phyloP scores from a whole-genome alignment of 257 asterid species.

The Solanum pennellii region DNA sequence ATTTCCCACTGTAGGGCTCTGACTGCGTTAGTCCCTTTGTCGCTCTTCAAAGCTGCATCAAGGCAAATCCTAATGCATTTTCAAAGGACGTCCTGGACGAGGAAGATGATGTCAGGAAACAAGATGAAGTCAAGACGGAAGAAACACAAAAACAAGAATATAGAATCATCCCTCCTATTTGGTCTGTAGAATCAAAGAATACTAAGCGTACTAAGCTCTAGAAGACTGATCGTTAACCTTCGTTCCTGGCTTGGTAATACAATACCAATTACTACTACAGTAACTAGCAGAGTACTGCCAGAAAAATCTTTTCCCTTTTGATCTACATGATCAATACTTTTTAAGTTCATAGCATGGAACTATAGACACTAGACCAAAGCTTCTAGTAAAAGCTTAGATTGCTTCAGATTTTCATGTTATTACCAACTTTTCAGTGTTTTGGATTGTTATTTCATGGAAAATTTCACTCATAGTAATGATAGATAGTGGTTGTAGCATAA shows the following conservation, averaged over 20 bases:
- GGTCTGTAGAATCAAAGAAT: slow-evolving; percentile 46
- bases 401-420: not conserved
- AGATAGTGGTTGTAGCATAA: not conserved
- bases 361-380: not conserved
- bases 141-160: slow-evolving; percentile 31
- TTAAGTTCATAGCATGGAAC: not conserved
- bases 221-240: not conserved
- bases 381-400: not conserved
- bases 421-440: not conserved
- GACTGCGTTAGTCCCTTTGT: slow-evolving; percentile 79
- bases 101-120: slow-evolving; percentile 6
- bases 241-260: not conserved
- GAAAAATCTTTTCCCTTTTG: not conserved
- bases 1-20: slow-evolving; percentile 29
- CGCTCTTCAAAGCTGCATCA: slow-evolving; percentile 78
- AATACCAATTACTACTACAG: not conserved
- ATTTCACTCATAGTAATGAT: not conserved
- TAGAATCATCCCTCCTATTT: slow-evolving; percentile 52
- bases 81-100: slow-evolving; percentile 59
- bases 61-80: slow-evolving; percentile 72
- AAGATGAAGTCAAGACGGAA: not conserved
- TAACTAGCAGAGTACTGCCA: not conserved
- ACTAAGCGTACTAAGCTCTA: slow-evolving; percentile 15
- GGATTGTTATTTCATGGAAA: not conserved
- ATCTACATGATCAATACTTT: not conserved